Evolutionary conservation across 371 early-diverging fungal species (phyloP).

Genomic region (Lichtheimia ornata): DNA sequence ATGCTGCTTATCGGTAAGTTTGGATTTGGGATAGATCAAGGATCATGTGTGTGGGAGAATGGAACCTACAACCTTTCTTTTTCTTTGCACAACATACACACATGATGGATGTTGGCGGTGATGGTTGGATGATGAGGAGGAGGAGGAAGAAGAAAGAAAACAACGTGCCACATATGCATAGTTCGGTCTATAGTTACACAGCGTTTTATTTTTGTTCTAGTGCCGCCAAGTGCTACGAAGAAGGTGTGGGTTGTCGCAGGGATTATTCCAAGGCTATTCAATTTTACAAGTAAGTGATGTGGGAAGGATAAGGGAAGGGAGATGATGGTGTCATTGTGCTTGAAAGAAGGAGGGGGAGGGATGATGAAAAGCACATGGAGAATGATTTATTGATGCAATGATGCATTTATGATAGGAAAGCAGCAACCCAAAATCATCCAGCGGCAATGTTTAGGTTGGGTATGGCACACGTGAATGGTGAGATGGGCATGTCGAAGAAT

Average conservation of each 20-base stretch:
- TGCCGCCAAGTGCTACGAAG: constrained; percentile 70
- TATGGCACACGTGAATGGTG: constrained; percentile 69
- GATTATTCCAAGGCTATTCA: constrained; percentile 65
- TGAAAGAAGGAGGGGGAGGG: too few relatives aligned
- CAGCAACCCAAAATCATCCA: constrained; percentile 67
- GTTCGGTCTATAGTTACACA: constrained; percentile 10
- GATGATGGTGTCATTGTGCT: background rate
- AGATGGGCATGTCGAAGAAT: constrained; percentile 59
- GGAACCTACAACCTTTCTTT: too few relatives aligned
- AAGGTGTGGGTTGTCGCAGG: constrained; percentile 63
- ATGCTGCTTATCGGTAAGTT: constrained; percentile 61
- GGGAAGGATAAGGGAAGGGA: background rate
- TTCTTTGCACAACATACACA: too few relatives aligned
- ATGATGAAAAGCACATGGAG: too few relatives aligned
- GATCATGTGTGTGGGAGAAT: too few relatives aligned
- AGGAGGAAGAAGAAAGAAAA: too few relatives aligned
- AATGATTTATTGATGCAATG: background rate
- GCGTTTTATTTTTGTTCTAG: constrained; percentile 22
- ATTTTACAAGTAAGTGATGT: constrained; percentile 58
- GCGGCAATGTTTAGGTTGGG: constrained; percentile 76
- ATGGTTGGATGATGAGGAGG: too few relatives aligned
- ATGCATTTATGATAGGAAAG: constrained; percentile 47
- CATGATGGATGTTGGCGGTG: too few relatives aligned
- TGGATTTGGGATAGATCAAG: too few relatives aligned
- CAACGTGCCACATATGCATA: too few relatives aligned